Conservation (phyloP, 805 yeast genomes). For the Ogataea nitratoaversa region DNA sequence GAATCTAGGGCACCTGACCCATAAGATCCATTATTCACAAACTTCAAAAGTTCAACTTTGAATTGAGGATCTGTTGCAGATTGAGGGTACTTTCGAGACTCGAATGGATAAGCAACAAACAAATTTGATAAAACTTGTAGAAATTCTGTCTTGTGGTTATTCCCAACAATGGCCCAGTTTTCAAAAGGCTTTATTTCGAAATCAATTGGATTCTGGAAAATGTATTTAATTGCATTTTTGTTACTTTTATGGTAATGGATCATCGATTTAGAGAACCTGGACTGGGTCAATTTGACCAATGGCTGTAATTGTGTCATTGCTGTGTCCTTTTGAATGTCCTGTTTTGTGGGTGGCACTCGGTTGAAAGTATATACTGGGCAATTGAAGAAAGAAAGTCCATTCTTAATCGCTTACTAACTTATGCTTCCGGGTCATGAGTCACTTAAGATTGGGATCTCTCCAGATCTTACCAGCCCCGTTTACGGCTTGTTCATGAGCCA, state of each 20-base stretch:
- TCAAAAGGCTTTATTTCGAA: slow-evolving; percentile 37
- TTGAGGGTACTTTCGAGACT: slow-evolving; percentile 52
- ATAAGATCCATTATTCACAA: slow-evolving; percentile 33
- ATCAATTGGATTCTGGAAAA: slow-evolving; percentile 39
- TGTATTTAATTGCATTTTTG: slow-evolving; percentile 1
- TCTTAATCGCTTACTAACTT: too few species aligned
- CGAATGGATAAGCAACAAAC: slow-evolving; percentile 47
- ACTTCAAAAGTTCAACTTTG: slow-evolving; percentile 36
- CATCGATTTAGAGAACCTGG: slow-evolving; percentile 10
- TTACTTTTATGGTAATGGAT: neutral
- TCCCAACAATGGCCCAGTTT: slow-evolving; percentile 54
- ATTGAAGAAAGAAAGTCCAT: too few species aligned
- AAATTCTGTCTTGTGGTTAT: slow-evolving; percentile 46
- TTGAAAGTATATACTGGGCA: too few species aligned
- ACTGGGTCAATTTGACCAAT: slow-evolving; percentile 11
- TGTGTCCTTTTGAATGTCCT: neutral
- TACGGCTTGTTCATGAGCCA: too few species aligned
- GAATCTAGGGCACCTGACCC: slow-evolving; percentile 34
- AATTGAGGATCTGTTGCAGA: slow-evolving; percentile 40
- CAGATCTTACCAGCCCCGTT: too few species aligned
- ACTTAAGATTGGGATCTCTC: too few species aligned
- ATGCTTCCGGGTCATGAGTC: too few species aligned
- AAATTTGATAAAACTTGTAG: slow-evolving; percentile 55
- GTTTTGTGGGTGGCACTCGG: too few species aligned
- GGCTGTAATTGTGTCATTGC: neutral